phyloP scores from a whole-genome alignment of 1,139 yeast genomes.

The Hansenula sp. region DNA sequence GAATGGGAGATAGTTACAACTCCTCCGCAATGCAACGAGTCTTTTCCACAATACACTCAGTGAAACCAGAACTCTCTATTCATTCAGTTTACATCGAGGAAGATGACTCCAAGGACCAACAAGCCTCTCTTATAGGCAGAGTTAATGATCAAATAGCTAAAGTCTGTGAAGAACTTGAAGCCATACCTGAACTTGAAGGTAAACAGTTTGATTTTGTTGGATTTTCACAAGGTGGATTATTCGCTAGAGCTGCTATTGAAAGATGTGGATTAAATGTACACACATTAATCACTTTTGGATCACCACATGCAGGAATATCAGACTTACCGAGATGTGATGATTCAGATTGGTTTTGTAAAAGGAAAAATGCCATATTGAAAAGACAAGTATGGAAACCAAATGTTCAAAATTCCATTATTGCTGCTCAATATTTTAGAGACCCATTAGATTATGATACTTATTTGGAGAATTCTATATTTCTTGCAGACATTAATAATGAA shows the following conservation, averaged over 20 bases:
- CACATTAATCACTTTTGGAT: constrained; percentile 68
- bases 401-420: constrained; percentile 55
- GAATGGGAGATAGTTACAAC: constrained; percentile 73
- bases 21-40: constrained; percentile 55
- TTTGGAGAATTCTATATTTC: constrained; percentile 44
- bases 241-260: constrained; percentile 62
- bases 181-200: constrained; percentile 33
- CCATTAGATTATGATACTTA: constrained; percentile 41
- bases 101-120: constrained; percentile 48
- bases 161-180: constrained; percentile 28
- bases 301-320: constrained; percentile 76
- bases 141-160: constrained; percentile 40
- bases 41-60: constrained; percentile 35
- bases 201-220: constrained; percentile 74
- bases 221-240: constrained; percentile 79
- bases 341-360: constrained; percentile 58
- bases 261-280: constrained; percentile 46
- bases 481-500: constrained; percentile 71
- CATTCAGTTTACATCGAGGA: constrained; percentile 49
- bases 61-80: constrained; percentile 47
- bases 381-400: constrained; percentile 56
- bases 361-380: constrained; percentile 50
- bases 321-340: constrained; percentile 62
- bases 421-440: constrained; percentile 73
- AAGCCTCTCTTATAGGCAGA: constrained; percentile 55